These are phyloP conservation scores for Pseudocercospora pini-densiflorae DNA, from an alignment of 2,329 filamentous ascomycete genomes.

Conservation along the genomic window DNA sequence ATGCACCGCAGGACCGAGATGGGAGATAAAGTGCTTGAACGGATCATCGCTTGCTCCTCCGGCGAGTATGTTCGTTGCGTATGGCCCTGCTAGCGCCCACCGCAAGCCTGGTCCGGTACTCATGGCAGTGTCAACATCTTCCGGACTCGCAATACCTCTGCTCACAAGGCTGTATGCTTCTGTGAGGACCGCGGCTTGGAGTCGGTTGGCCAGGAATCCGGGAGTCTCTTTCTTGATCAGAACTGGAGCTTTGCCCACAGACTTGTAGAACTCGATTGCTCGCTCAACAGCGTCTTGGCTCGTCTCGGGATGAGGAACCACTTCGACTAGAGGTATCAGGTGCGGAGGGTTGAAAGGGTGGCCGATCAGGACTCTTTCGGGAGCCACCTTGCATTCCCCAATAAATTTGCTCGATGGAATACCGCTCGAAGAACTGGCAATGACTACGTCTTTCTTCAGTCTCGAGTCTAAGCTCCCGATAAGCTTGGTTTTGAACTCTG, in stretches of 20 bases:
- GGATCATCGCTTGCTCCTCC: conserved; percentile 18
- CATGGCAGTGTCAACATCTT: conserved; percentile 36
- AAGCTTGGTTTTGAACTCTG: conserved; percentile 46
- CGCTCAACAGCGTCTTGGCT: conserved; percentile 28
- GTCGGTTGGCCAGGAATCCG: conserved; percentile 52
- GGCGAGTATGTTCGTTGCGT: conserved; percentile 37
- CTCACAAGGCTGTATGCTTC: conserved; percentile 45
- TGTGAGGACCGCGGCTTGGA: conserved; percentile 47
- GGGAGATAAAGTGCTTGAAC: conserved; percentile 22
- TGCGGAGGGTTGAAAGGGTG: conserved; percentile 58
- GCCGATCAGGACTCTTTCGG: conserved; percentile 47
- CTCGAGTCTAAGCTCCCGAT: conserved; percentile 42
- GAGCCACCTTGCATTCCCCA: conserved; percentile 30
- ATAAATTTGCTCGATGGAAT: conserved; percentile 22
- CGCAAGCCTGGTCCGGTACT: conserved; percentile 26
- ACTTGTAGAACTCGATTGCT: conserved; percentile 46
- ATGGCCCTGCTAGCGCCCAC: conserved; percentile 29
- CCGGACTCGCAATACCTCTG: conserved; percentile 39
- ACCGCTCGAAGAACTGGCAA: conserved; percentile 37
- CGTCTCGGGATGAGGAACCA: conserved; percentile 46
- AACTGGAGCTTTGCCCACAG: conserved; percentile 48
- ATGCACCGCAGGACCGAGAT: conserved; percentile 23
- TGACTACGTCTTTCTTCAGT: conserved; percentile 41
- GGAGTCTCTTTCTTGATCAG: conserved; percentile 48
- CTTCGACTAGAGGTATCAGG: conserved; percentile 54